phyloP scores from a whole-genome alignment of 2,329 filamentous ascomycete genomes.

The Hypoxylon sp. region DNA sequence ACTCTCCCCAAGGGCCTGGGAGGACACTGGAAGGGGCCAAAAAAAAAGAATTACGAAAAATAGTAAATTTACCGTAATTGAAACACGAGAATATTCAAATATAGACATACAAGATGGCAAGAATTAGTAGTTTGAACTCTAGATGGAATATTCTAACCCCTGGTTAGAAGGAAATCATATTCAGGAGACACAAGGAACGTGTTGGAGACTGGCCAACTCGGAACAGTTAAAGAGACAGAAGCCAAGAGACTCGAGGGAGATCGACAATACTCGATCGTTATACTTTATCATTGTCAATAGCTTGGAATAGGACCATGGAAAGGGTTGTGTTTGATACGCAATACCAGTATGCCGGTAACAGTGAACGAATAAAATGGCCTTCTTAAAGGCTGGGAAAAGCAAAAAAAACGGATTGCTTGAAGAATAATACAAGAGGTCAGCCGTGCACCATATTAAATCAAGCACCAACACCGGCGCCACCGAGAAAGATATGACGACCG shows the following conservation, averaged over 20 bases:
- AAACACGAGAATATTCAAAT: neutral
- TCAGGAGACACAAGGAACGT: neutral
- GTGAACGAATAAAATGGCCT: constrained; percentile 22
- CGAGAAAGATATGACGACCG: neutral
- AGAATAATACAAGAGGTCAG: constrained; percentile 5
- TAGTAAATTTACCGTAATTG: neutral
- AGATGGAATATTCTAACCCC: no score
- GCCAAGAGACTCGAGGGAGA: neutral
- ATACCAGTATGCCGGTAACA: constrained; percentile 28
- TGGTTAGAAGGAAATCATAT: neutral
- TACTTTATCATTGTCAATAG: constrained; percentile 17
- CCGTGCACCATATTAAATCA: neutral
- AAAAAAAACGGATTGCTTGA: constrained; percentile 22
- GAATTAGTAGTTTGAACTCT: neutral
- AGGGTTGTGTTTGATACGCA: constrained; percentile 17
- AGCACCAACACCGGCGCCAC: constrained; percentile 22
- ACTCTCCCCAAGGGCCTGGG: no score
- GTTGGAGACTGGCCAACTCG: neutral
- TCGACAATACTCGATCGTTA: constrained; percentile 1
- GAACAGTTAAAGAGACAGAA: neutral
- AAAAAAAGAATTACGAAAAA: neutral
- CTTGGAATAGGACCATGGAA: constrained; percentile 4
- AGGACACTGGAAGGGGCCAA: neutral
- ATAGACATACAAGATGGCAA: neutral
- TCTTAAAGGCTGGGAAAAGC: constrained; percentile 28